phyloP scores from a whole-genome alignment of 2,329 filamentous ascomycete species.

The Aspergillus puulaauensis region DNA sequence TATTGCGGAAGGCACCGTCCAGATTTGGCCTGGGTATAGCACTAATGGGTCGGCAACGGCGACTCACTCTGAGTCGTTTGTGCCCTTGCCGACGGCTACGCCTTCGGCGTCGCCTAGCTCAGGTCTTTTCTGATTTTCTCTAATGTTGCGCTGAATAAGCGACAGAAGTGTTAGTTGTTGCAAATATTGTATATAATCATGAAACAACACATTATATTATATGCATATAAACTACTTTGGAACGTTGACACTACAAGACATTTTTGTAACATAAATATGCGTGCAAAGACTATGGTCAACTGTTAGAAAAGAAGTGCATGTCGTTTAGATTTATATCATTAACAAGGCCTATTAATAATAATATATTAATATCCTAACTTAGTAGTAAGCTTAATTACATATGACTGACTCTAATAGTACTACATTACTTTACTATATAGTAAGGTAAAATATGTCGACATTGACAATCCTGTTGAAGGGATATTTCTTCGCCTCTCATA shows the following conservation, averaged over 20 bases:
- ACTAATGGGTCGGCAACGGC: slow-evolving; percentile 43
- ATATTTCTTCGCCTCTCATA: too few species aligned
- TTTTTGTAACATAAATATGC: background rate
- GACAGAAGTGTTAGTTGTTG: background rate
- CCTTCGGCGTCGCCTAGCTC: slow-evolving; percentile 1
- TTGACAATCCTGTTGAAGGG: too few species aligned
- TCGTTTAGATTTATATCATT: too few species aligned
- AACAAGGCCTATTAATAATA: background rate
- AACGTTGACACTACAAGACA: too few species aligned
- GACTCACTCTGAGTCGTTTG: slow-evolving; percentile 47
- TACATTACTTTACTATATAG: too few species aligned
- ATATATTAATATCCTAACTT: background rate
- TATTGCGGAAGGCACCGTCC: slow-evolving; percentile 51
- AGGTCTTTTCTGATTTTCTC: background rate
- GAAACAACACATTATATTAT: background rate
- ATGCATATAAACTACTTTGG: background rate
- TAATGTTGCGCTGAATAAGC: background rate
- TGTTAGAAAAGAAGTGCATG: too few species aligned
- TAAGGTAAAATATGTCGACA: too few species aligned
- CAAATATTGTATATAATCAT: background rate
- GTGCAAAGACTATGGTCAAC: background rate
- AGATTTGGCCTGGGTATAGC: slow-evolving; percentile 34
- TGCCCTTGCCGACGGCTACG: slow-evolving; percentile 31
- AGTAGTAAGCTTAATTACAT: background rate
- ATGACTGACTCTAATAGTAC: background rate